A percentile compares a stretch with the other conserved stretches of the same genome.
Evolutionary conservation across 208 protist species (phyloP).

Genomic region (Entamoeba moshkovskii): DNA sequence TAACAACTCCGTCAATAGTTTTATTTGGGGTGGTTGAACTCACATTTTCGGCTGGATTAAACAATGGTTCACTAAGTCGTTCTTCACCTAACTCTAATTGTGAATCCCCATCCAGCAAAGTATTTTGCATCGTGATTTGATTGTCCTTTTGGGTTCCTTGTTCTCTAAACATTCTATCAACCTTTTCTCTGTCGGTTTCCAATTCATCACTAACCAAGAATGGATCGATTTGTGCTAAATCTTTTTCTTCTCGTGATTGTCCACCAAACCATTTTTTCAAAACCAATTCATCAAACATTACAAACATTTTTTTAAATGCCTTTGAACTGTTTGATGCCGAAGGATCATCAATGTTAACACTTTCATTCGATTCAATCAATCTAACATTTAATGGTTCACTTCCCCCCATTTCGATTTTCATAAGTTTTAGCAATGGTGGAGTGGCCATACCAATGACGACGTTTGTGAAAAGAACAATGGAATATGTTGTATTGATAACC

Average conservation of each 20-base stretch:
- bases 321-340: not conserved
- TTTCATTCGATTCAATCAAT: not conserved
- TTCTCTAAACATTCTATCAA: not conserved
- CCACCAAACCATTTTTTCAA: not conserved
- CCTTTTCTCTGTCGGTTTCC: not conserved
- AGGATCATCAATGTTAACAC: not conserved
- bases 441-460: not conserved
- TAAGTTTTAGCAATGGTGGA: not conserved
- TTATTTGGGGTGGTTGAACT: no score
- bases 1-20: no score
- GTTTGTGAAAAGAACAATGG: constrained; percentile 15
- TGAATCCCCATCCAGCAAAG: no score
- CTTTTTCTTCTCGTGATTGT: not conserved
- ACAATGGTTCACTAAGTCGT: no score
- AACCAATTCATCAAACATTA: not conserved
- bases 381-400: not conserved
- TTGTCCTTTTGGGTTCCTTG: no score
- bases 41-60: no score
- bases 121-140: no score
- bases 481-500: not conserved
- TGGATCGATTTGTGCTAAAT: not conserved
- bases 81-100: no score
- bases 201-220: not conserved
- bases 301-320: not conserved
- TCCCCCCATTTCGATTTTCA: not conserved